Conservation (phyloP, 2,329 filamentous ascomycete species). For the Macrophomina pseudophaseolina region DNA sequence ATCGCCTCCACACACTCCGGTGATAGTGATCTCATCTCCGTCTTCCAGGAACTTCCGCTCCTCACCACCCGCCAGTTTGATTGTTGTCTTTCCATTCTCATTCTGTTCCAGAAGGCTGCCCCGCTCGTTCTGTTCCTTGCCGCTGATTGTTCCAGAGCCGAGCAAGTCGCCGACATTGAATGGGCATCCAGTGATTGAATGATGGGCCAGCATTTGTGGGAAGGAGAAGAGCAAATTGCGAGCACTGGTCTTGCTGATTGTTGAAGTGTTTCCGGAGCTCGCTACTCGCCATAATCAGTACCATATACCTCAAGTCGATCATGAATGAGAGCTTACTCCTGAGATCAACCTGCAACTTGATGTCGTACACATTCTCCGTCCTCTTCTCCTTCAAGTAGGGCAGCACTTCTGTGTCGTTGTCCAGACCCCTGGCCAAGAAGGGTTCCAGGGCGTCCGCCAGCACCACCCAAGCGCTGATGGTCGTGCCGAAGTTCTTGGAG, state of each 20-base stretch:
- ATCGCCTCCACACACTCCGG: conserved; percentile 66
- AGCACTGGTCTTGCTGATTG: conserved; percentile 64
- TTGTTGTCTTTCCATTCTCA: conserved; percentile 67
- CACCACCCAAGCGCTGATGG: conserved; percentile 80
- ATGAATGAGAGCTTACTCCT: conserved; percentile 44
- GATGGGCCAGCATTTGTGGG: conserved; percentile 81
- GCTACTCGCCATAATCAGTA: conserved; percentile 38
- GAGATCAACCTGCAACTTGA: conserved; percentile 70
- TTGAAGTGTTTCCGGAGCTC: conserved; percentile 57
- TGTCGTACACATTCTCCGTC: conserved; percentile 68
- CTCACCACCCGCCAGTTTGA: conserved; percentile 68
- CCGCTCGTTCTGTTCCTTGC: conserved; percentile 60
- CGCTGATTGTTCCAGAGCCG: conserved; percentile 80
- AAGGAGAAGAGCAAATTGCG: conserved; percentile 80
- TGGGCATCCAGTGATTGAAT: conserved; percentile 76
- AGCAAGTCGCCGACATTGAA: conserved; percentile 76
- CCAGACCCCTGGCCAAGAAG: conserved; percentile 62
- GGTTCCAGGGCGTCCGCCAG: conserved; percentile 76
- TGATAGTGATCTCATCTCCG: conserved; percentile 71
- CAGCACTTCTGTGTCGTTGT: conserved; percentile 60
- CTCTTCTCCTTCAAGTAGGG: conserved; percentile 69
- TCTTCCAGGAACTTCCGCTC: conserved; percentile 75
- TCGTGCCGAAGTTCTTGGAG: conserved; percentile 81
- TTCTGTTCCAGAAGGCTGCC: conserved; percentile 77
- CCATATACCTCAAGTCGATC: no score